A percentile compares a stretch with the other conserved stretches of the same genome.
These are phyloP conservation scores for Tetracladium marchalianum DNA, from an alignment of 495 filamentous ascomycete genomes.

Conservation along the genomic window DNA sequence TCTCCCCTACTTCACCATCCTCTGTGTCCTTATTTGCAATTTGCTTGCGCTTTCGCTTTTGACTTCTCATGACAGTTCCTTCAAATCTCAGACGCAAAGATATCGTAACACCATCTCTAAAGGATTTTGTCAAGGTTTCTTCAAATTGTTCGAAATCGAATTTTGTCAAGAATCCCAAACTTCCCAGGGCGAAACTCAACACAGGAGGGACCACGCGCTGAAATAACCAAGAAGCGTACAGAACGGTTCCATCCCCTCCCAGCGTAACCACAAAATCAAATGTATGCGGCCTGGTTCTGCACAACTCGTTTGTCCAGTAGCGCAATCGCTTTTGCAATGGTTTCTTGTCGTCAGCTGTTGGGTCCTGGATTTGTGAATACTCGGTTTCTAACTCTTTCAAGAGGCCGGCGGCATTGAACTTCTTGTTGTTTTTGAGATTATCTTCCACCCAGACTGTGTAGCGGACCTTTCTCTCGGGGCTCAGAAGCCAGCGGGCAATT, in stretches of 20 bases:
- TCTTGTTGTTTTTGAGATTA: constrained; percentile 54
- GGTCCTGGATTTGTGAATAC: constrained; percentile 1
- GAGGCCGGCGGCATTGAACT: constrained; percentile 49
- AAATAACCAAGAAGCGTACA: constrained; percentile 95
- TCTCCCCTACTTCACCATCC: constrained; percentile 6
- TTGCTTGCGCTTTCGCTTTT: constrained; percentile 26
- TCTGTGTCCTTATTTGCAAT: neutral
- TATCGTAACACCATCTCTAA: constrained; percentile 80
- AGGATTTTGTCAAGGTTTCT: constrained; percentile 58
- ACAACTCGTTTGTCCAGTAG: constrained; percentile 78
- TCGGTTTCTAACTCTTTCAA: constrained; percentile 14
- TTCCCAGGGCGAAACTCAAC: constrained; percentile 82
- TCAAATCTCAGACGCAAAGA: constrained; percentile 84
- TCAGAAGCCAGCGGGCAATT: constrained; percentile 77
- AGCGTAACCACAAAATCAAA: constrained; percentile 93
- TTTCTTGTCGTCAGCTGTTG: neutral
- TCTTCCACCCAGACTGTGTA: constrained; percentile 79
- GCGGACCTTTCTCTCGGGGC: constrained; percentile 51
- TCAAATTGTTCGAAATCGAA: constrained; percentile 77
- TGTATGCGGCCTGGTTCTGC: constrained; percentile 63
- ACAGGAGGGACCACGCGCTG: constrained; percentile 94
- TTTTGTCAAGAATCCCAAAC: constrained; percentile 90
- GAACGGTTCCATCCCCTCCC: constrained; percentile 92
- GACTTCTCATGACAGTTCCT: constrained; percentile 86
- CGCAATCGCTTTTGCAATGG: constrained; percentile 41